phyloP scores from a whole-genome alignment of 176 grass and related monocot genomes.

The Eleusine indica region DNA sequence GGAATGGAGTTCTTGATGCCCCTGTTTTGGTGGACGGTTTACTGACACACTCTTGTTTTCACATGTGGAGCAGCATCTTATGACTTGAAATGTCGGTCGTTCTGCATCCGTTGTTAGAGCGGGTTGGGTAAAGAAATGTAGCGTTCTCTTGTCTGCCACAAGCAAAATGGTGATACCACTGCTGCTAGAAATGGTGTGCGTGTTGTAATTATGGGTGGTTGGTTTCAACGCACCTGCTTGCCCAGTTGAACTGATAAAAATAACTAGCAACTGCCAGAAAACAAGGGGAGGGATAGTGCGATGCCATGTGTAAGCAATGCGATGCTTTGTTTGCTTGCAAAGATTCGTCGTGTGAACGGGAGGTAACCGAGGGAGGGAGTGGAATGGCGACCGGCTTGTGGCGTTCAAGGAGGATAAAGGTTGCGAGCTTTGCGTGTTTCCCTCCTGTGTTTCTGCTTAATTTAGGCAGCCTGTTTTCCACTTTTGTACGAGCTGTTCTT shows the following conservation, averaged over 20 bases:
- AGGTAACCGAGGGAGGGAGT: not conserved
- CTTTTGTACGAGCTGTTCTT: conserved; percentile 13
- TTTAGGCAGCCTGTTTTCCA: conserved; percentile 30
- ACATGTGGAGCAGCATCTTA: not conserved
- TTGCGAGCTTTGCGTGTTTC: conserved; percentile 47
- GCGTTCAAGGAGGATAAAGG: conserved; percentile 44
- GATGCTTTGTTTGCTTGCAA: conserved; percentile 48
- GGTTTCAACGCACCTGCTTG: not conserved
- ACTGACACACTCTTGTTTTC: not conserved
- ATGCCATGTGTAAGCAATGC: conserved; percentile 36
- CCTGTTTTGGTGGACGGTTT: not conserved
- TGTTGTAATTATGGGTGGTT: not conserved
- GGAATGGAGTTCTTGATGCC: not conserved
- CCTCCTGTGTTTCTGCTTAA: conserved; percentile 38
- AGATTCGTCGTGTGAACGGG: conserved; percentile 32
- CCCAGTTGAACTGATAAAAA: not conserved
- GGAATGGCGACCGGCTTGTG: conserved; percentile 25
- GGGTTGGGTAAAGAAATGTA: not conserved
- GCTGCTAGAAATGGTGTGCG: not conserved
- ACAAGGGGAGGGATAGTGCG: not conserved
- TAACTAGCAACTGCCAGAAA: not conserved
- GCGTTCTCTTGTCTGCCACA: not conserved
- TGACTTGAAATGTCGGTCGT: conserved; percentile 22
- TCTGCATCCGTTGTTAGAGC: not conserved
- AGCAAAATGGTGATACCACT: not conserved